Evolutionary conservation across 2,329 filamentous ascomycete genomes (phyloP), one percentile per base, ranked within the genome.

Genomic region (Cercospora sp.): DNA sequence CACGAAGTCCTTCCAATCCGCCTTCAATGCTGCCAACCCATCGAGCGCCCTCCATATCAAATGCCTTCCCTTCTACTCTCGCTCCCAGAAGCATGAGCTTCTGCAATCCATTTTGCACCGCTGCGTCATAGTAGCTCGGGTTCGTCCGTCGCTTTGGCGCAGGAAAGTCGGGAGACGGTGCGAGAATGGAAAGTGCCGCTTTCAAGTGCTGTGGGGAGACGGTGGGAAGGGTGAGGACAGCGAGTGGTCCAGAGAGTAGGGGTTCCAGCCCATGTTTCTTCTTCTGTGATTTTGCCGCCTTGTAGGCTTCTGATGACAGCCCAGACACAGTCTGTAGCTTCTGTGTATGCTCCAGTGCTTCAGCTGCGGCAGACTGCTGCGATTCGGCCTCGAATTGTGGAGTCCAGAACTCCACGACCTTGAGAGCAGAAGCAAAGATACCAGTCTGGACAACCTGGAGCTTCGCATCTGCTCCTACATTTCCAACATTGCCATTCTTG

Each of bases 21-120:
- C 92, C 93, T 73, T 91, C 84, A 74, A 98, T 96, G 40, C 90
- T 86, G 66, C 93, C 87, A 55, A 90, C 85, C 90, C 90, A 91
- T 75, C 85, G 88, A 30, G 85, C 84, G 64, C 91, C 91, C 10
- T 90, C 88, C 58, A 87, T 80, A 77, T 97, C 94, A 75, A 97
- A 94, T 33, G 93, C 88, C 79, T 89, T 90, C 70, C 91, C 91
- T 77, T 99, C 95, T 31, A 97, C 87, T 62, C 95, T 86, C 13
- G 94, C 94, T 63, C 93, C 95, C 13, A 99, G 82, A 36, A 99
- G 81, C 79, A 97, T 84, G 71, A 99, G 81, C 82, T 99, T 99
- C 76, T 93, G 89, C 73, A 99, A 79, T 7, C 91, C 95, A 71
- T 83, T 87, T 80, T 97, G 94, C 64, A 94, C 92, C 1, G 85